Evolutionary conservation across 2,329 filamentous ascomycete species (phyloP).

Genomic region (Cladobotryum protrusum): DNA sequence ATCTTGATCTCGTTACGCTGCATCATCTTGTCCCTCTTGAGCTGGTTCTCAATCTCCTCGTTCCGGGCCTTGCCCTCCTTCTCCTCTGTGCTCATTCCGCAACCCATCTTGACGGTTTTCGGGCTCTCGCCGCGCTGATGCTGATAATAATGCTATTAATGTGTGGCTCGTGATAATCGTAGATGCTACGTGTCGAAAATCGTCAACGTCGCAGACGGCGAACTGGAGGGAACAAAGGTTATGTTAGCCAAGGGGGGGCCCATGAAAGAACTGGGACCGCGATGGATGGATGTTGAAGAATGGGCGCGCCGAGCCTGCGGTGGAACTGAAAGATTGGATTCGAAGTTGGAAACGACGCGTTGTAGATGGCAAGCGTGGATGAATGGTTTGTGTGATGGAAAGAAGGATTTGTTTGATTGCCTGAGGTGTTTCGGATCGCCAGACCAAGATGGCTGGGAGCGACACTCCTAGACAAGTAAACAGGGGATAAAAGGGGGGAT

Average conservation of each 20-base stretch:
- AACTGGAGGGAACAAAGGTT: neutral
- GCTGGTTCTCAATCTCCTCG: constrained; percentile 99
- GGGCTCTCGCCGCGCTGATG: constrained; percentile 14
- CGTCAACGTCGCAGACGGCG: constrained; percentile 5
- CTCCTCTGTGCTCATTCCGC: constrained; percentile 99
- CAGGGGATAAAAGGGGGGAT: neutral
- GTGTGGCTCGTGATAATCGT: neutral
- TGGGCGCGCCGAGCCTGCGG: neutral
- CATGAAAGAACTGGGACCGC: neutral
- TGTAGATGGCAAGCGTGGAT: too few relatives aligned
- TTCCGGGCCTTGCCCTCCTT: constrained; percentile 99
- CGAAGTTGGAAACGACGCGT: too few relatives aligned
- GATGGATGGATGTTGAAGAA: neutral
- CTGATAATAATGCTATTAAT: neutral
- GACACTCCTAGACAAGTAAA: neutral
- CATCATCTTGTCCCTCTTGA: constrained; percentile 98
- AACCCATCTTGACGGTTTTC: constrained; percentile 77
- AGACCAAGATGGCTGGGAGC: neutral
- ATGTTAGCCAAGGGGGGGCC: constrained; percentile 5
- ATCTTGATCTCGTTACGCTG: constrained; percentile 99
- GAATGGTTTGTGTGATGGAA: neutral
- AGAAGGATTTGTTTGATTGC: neutral
- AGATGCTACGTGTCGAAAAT: constrained; percentile 5
- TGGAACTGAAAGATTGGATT: neutral
- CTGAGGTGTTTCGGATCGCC: neutral